Evolutionary conservation across 2,329 filamentous ascomycete species (phyloP).

Genomic region (Aspergillus sp.): DNA sequence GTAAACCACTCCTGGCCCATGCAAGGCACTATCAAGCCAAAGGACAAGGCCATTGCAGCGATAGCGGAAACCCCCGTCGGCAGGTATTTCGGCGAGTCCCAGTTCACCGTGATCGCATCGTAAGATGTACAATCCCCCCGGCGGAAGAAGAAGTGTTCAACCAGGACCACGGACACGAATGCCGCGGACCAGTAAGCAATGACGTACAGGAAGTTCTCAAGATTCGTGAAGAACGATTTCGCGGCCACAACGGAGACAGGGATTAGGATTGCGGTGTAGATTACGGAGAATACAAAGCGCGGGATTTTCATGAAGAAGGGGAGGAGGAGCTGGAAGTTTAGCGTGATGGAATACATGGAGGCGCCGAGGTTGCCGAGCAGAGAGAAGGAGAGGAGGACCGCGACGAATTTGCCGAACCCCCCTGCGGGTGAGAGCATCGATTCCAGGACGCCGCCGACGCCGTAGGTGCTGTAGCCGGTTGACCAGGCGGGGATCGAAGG

Average conservation of each 20-base stretch:
- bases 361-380: constrained; percentile 8
- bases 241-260: constrained; percentile 4
- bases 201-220: constrained; percentile 11
- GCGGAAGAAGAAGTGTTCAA: constrained; percentile 7
- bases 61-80: constrained; percentile 3
- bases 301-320: constrained; percentile 6
- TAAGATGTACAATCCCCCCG: neutral
- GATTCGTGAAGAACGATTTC: constrained; percentile 4
- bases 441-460: constrained; percentile 10
- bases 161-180: neutral
- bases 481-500: neutral
- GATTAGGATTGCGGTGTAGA: constrained; percentile 8
- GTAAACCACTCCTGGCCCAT: constrained; percentile 12
- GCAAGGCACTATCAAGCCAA: constrained; percentile 6
- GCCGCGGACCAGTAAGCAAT: constrained; percentile 13
- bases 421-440: constrained; percentile 8
- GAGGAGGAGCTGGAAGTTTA: constrained; percentile 11
- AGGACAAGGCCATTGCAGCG: neutral
- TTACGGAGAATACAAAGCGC: constrained; percentile 2
- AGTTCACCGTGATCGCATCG: neutral
- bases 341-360: constrained; percentile 9
- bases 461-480: neutral
- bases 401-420: constrained; percentile 13
- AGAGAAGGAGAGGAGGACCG: constrained; percentile 6
- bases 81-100: neutral